Percentiles rank a stretch among this genome's conserved stretches.
These are phyloP conservation scores for Lomentospora prolificans DNA, from an alignment of 2,329 filamentous ascomycete species.

Conservation along the genomic window DNA sequence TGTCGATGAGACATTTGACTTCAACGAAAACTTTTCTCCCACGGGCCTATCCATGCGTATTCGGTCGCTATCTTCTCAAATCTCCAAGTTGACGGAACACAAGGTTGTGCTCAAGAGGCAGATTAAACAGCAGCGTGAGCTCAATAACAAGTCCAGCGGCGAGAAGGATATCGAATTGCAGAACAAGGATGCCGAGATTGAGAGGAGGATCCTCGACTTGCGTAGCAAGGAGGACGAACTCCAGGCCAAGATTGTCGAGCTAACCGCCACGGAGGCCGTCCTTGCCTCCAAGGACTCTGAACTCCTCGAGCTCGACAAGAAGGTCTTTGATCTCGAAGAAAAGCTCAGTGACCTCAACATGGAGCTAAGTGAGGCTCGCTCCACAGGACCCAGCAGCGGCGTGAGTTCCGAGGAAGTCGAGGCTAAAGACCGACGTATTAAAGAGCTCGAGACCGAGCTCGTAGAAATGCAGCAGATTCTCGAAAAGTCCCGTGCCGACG, in stretches of 20 bases:
- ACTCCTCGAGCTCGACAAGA: conserved; percentile 15
- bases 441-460: conserved; percentile 11
- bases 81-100: conserved; percentile 74
- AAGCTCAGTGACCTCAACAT: conserved; percentile 6
- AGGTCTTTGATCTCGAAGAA: neutral
- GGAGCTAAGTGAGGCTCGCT: conserved; percentile 5
- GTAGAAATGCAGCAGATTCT: conserved; percentile 12
- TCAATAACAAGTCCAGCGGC: conserved; percentile 78
- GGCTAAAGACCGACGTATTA: conserved; percentile 11
- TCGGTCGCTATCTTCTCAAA: conserved; percentile 65
- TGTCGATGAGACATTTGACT: conserved; percentile 49
- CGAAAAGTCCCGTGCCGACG: conserved; percentile 10
- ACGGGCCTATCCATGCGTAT: conserved; percentile 69
- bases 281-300: conserved; percentile 38
- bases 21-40: conserved; percentile 58
- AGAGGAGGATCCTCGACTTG: conserved; percentile 26
- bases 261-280: conserved; percentile 21
- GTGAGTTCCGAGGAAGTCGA: conserved; percentile 8
- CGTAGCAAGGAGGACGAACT: conserved; percentile 36
- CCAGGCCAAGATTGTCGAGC: conserved; percentile 21
- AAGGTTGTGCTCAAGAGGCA: conserved; percentile 83
- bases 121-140: conserved; percentile 88
- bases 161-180: conserved; percentile 57
- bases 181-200: conserved; percentile 46
- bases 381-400: neutral